Base-by-base conservation (phyloP, 106 monocot genomes). In the Platanthera zijinensis region DNA sequence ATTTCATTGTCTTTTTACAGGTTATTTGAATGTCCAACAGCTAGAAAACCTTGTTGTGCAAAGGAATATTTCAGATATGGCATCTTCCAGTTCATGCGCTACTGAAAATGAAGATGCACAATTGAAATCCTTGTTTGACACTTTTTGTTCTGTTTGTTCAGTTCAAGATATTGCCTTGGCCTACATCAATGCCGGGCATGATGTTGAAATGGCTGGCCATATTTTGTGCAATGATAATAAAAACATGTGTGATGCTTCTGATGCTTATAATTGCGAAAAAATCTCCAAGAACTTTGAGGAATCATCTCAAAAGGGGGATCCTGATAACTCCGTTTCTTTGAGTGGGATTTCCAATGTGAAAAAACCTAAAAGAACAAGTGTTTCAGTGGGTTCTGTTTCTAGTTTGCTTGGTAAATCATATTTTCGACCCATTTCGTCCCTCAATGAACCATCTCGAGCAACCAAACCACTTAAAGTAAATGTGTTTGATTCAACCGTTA, bases 131-230 rank as follows among this genome's bases (percentile, higher is more conserved):
- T 83, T 96, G 78, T 49, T 87, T 48, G 89, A 90, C 54, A 89
- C 79, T n/a, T 96, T 93, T 76, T 57, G 75, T 62, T 80, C 86
- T 46, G 17, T 61, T 73, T 90, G 59, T 66, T 84, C 96, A 39
- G 84, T 93, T 49, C 83, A 92, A 74, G 92, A 93, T 17, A 90
- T 96, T 81, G 92, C 96, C 32, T 80, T 85, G 47, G 96, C 96
- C 53, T 96, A 89, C 79, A 78, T 80, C 71, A 80, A 45, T 32
- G 82, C 90, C 14, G 79, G 84, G 12, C 64, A 80, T 69, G 87
- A 96, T 86, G 68, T 87, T 15, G 78, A 68, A 52, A 72, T 30
- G 11, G 87, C 96, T 51, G 86, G 96, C 14, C 87, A 93, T 75
- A 78, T 89, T 49, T 84, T 96, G 5, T 82, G 48, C 53, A 76